These are phyloP conservation scores for Aphanomyces cochlioides DNA, from an alignment of 352 stramenopile genomes.

Conservation along the genomic window DNA sequence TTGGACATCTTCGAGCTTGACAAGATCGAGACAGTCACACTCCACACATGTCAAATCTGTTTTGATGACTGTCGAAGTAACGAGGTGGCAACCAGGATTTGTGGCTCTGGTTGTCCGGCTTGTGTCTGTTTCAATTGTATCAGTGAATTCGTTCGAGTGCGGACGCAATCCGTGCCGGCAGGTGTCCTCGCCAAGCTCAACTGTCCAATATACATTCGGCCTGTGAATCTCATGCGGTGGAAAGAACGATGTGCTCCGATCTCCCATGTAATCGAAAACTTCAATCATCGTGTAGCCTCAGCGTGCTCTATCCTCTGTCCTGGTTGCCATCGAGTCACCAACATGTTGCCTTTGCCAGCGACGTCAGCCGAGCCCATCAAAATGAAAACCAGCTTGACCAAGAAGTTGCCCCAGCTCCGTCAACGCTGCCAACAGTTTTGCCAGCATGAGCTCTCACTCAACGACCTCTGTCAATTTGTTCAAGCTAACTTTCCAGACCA, in stretches of 20 bases:
- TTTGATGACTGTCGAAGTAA: background rate
- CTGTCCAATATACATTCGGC: background rate
- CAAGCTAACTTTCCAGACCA: no score
- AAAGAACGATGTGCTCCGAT: background rate
- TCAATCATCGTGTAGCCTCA: background rate
- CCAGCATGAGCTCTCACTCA: background rate
- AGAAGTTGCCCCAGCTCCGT: background rate
- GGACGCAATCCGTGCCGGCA: background rate
- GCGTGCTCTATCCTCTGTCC: background rate
- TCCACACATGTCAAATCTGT: background rate
- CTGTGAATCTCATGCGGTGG: background rate
- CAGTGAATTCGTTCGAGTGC: background rate
- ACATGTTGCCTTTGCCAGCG: background rate
- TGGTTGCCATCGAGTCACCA: background rate
- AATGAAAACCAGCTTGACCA: background rate
- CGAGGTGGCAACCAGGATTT: background rate
- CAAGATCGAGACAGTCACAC: no score
- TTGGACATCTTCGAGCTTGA: no score
- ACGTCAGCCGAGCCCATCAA: background rate
- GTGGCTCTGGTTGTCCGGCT: background rate
- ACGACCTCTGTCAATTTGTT: background rate
- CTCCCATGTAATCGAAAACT: background rate
- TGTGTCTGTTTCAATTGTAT: background rate
- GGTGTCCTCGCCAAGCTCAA: background rate
- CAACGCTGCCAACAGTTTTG: background rate